Evolutionary conservation across 176 grass and related monocot species (phyloP).

Genomic region (Carex kokanica): DNA sequence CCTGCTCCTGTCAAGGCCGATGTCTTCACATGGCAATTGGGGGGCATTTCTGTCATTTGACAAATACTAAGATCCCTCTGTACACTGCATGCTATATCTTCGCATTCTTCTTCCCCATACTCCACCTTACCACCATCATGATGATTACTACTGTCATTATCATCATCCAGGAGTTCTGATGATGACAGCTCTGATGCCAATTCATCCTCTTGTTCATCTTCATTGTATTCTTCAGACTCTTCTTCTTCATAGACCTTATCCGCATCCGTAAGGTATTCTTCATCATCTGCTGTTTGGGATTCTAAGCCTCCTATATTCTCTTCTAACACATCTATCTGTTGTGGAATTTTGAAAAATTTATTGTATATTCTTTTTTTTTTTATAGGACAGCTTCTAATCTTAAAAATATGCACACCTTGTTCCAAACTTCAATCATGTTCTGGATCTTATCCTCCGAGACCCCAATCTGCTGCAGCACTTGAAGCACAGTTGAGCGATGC

Average conservation of each 20-base stretch:
- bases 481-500: slow-evolving; percentile 71
- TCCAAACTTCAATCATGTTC: slow-evolving; percentile 99
- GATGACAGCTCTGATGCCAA: slow-evolving; percentile 43
- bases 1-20: slow-evolving; percentile 65
- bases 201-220: slow-evolving; percentile 36
- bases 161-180: slow-evolving; percentile 46
- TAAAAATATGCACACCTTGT: slow-evolving; percentile 60
- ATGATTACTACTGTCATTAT: slow-evolving; percentile 34
- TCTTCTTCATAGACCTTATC: slow-evolving; percentile 7
- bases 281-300: slow-evolving; percentile 34
- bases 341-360: slow-evolving; percentile 18
- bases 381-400: background rate
- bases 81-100: slow-evolving; percentile 22
- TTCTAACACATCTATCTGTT: slow-evolving; percentile 78
- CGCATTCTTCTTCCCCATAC: slow-evolving; percentile 16
- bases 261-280: slow-evolving; percentile 1
- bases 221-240: slow-evolving; percentile 13
- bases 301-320: slow-evolving; percentile 35
- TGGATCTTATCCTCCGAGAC: slow-evolving; percentile 77
- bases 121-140: slow-evolving; percentile 30
- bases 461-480: slow-evolving; percentile 87
- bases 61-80: background rate
- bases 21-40: slow-evolving; percentile 59
- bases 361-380: background rate
- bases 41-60: slow-evolving; percentile 32